phyloP scores from a whole-genome alignment of 805 yeast genomes.

The Candida nanaspora region DNA sequence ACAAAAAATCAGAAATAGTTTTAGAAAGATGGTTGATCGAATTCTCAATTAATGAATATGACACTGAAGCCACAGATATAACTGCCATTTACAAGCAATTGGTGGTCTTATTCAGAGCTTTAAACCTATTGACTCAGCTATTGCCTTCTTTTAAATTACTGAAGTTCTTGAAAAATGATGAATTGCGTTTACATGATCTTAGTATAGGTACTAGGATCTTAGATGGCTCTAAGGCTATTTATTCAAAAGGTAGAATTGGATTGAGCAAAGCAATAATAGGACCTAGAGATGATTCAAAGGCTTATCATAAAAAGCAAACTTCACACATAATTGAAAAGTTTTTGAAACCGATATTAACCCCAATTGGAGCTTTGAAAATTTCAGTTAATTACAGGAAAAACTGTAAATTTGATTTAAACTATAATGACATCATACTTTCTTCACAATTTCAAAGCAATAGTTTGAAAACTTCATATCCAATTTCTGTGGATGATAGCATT shows the following conservation, averaged over 20 bases:
- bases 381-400: constrained; percentile 77
- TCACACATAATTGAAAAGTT: constrained; percentile 55
- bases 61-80: constrained; percentile 39
- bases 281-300: too few relatives aligned
- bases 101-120: constrained; percentile 62
- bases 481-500: too few relatives aligned
- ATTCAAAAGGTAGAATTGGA: constrained; percentile 80
- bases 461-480: background rate
- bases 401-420: constrained; percentile 51
- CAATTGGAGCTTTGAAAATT: constrained; percentile 63
- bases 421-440: constrained; percentile 57
- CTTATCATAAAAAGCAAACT: constrained; percentile 12
- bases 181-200: constrained; percentile 20
- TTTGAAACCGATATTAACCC: constrained; percentile 67
- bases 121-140: constrained; percentile 58
- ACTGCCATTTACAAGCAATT: constrained; percentile 70
- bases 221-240: constrained; percentile 74
- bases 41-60: constrained; percentile 46
- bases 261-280: constrained; percentile 44
- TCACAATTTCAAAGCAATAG: constrained; percentile 16
- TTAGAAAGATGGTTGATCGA: constrained; percentile 91
- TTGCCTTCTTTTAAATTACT: constrained; percentile 66
- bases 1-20: constrained; percentile 75
- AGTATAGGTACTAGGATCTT: constrained; percentile 53
- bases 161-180: constrained; percentile 29